Conservation (phyloP, 2,329 filamentous ascomycete genomes). For the Beauveria sp. region DNA sequence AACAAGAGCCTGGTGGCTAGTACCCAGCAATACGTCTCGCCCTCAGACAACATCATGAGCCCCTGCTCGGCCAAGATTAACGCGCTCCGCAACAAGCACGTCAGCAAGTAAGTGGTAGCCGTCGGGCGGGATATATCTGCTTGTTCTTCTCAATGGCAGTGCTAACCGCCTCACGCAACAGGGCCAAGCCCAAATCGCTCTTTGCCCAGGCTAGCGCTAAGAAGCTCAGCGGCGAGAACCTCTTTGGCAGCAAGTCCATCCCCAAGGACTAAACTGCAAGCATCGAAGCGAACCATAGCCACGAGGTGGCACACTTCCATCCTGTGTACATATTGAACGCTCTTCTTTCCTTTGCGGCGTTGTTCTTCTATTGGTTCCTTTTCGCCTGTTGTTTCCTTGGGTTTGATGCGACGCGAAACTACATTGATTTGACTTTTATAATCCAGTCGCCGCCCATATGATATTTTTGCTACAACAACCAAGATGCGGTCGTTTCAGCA, state of each 20-base stretch:
- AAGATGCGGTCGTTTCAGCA: background rate
- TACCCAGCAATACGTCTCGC: conserved; percentile 61
- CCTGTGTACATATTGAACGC: conserved; percentile 10
- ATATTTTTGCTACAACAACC: background rate
- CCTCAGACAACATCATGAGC: conserved; percentile 84
- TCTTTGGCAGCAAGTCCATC: conserved; percentile 30
- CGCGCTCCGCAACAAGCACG: conserved; percentile 72
- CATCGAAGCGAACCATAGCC: background rate
- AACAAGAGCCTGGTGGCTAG: conserved; percentile 19
- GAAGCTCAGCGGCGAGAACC: conserved; percentile 45
- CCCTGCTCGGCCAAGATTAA: conserved; percentile 78
- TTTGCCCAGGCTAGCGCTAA: conserved; percentile 60
- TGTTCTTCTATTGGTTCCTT: background rate
- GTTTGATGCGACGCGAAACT: conserved; percentile 5
- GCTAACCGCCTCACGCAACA: conserved; percentile 21
- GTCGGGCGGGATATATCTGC: too few relatives aligned
- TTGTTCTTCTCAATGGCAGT: background rate
- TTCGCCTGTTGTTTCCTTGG: conserved; percentile 3
- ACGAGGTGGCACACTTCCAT: background rate
- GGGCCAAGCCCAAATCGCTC: conserved; percentile 59
- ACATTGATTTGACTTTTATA: background rate
- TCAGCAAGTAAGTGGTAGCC: conserved; percentile 57
- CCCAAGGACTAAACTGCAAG: conserved; percentile 20
- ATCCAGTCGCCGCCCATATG: background rate
- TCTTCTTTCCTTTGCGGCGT: background rate